These are phyloP conservation scores for Datura wrightii DNA, from an alignment of 257 asterid species.

Conservation along the genomic window DNA sequence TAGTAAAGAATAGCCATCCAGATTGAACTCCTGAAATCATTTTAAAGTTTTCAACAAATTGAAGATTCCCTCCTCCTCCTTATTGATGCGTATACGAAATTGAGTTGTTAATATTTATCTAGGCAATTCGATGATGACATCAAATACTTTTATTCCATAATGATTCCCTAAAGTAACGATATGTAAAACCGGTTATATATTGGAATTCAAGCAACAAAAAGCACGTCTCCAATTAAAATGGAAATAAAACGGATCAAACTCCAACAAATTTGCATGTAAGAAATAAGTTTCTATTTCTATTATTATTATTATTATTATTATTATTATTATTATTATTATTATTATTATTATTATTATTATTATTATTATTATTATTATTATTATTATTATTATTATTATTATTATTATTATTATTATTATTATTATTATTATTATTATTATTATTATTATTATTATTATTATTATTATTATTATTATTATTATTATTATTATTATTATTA, in stretches of 20 bases:
- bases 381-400: no score
- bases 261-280: neutral
- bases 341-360: no score
- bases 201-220: constrained; percentile 2
- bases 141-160: neutral
- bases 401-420: no score
- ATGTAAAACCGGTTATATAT: neutral
- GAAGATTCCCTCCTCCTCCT: constrained; percentile 7
- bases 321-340: no score
- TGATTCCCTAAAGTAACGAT: neutral
- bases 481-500: no score
- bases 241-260: neutral
- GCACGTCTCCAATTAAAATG: constrained; percentile 27
- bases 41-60: neutral
- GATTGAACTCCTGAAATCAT: no score
- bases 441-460: no score
- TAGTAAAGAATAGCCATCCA: neutral
- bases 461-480: no score
- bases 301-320: no score
- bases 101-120: neutral
- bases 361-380: no score
- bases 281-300: neutral
- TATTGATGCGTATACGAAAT: neutral
- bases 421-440: no score
- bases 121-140: neutral